Evolutionary conservation across 1,284 basidiomycete genomes (phyloP).

Genomic region (Sanghuangporus baumii): DNA sequence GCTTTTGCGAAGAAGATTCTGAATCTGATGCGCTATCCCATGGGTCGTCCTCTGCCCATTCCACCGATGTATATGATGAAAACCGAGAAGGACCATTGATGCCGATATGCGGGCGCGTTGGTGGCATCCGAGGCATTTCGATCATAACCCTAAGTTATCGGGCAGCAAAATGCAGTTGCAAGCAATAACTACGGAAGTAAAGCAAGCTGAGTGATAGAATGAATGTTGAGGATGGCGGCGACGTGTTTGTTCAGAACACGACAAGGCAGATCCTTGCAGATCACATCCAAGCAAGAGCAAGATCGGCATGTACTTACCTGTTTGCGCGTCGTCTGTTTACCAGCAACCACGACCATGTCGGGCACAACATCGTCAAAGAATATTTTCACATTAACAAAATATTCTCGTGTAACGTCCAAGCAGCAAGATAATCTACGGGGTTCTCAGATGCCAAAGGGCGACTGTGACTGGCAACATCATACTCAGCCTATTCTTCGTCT

Average conservation of each 20-base stretch:
- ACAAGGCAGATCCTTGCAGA: not conserved
- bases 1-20: slow-evolving; percentile 51
- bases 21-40: slow-evolving; percentile 87
- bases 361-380: not conserved
- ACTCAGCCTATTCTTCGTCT: slow-evolving; percentile 60
- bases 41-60: slow-evolving; percentile 82
- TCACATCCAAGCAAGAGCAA: not conserved
- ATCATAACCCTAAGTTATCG: slow-evolving; percentile 21
- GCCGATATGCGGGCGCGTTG: slow-evolving; percentile 69
- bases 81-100: slow-evolving; percentile 52
- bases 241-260: not conserved
- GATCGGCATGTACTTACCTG: not conserved
- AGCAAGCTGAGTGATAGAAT: not conserved
- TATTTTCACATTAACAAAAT: slow-evolving; percentile 44
- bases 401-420: slow-evolving; percentile 53
- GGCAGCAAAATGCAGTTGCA: not conserved
- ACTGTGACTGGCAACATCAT: slow-evolving; percentile 71
- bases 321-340: not conserved
- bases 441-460: slow-evolving; percentile 21
- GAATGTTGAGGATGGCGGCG: not conserved
- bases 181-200: not conserved
- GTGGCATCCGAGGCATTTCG: slow-evolving; percentile 66
- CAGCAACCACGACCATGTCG: not conserved
- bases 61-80: slow-evolving; percentile 30
- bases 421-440: slow-evolving; percentile 19